These are phyloP conservation scores for Penicillium nucicola DNA, from an alignment of 495 filamentous ascomycete species.

Conservation along the genomic window DNA sequence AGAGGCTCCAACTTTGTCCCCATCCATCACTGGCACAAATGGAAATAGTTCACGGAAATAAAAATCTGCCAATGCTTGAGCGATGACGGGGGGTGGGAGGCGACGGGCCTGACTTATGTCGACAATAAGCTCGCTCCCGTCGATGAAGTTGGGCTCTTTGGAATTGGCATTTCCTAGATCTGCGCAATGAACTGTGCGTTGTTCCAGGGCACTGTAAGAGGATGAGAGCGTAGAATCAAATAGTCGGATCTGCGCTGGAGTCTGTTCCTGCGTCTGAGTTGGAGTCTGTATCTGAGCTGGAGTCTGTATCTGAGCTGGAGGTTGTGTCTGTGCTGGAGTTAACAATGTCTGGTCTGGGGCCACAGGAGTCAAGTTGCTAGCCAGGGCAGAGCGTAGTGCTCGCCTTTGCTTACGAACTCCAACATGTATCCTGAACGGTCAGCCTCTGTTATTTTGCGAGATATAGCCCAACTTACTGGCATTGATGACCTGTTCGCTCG, in stretches of 20 bases:
- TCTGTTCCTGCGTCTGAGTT: no score
- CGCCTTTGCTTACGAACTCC: slow-evolving; percentile 6
- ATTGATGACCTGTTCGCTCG: neutral
- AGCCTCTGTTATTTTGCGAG: neutral
- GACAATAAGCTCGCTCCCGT: slow-evolving; percentile 2
- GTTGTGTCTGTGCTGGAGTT: neutral
- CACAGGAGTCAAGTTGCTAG: neutral
- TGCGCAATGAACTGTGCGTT: neutral
- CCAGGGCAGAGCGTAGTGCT: neutral
- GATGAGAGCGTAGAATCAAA: neutral
- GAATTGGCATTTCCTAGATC: neutral
- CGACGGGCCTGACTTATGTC: slow-evolving; percentile 3
- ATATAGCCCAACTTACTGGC: neutral
- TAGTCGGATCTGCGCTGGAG: no score
- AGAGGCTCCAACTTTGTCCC: neutral
- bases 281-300: no score
- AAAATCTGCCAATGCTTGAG: slow-evolving; percentile 8
- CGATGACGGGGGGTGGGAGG: neutral
- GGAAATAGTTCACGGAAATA: slow-evolving; percentile 10
- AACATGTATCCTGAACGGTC: neutral
- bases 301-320: no score
- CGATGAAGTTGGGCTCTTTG: neutral
- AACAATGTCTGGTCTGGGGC: neutral
- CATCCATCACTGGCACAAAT: slow-evolving; percentile 10
- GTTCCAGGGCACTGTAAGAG: neutral